A percentile compares a stretch with the other conserved stretches of the same genome.
These are phyloP conservation scores for Sporothrix dimorphospora DNA, from an alignment of 2,329 filamentous ascomycete species.

Conservation along the genomic window DNA sequence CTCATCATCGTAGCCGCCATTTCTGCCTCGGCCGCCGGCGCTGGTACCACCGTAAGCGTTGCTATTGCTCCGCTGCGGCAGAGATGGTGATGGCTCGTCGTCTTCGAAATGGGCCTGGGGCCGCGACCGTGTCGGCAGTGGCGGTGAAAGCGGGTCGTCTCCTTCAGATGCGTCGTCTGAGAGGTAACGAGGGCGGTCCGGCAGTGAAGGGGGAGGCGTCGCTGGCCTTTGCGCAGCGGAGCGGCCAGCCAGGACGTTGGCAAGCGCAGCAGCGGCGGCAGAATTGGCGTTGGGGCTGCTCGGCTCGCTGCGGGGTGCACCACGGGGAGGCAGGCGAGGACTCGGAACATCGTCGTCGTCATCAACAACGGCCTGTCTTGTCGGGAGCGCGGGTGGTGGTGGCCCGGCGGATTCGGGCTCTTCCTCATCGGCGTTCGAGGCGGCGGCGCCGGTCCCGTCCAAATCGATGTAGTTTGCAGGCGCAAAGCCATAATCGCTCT, in stretches of 20 bases:
- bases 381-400: slow-evolving; percentile 48
- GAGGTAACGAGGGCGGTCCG: slow-evolving; percentile 59
- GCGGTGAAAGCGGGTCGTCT: slow-evolving; percentile 60
- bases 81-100: slow-evolving; percentile 35
- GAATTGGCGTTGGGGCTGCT: slow-evolving; percentile 41
- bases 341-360: slow-evolving; percentile 45
- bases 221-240: slow-evolving; percentile 36
- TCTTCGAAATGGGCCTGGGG: slow-evolving; percentile 53
- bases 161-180: slow-evolving; percentile 73
- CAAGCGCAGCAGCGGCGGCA: slow-evolving; percentile 58
- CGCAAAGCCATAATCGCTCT: slow-evolving; percentile 89
- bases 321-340: slow-evolving; percentile 47
- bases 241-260: slow-evolving; percentile 58
- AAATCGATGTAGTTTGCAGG: slow-evolving; percentile 92
- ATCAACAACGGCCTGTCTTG: slow-evolving; percentile 45
- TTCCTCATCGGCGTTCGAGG: slow-evolving; percentile 35
- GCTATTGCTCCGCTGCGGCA: slow-evolving; percentile 35
- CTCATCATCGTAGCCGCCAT: slow-evolving; percentile 43
- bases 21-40: background rate
- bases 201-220: slow-evolving; percentile 53
- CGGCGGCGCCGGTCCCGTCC: slow-evolving; percentile 48
- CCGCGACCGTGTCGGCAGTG: slow-evolving; percentile 64
- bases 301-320: slow-evolving; percentile 38
- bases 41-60: background rate
- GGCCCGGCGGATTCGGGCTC: slow-evolving; percentile 50